Conservation (phyloP, 1,284 basidiomycete species). For the Leucoagaricus sp. region DNA sequence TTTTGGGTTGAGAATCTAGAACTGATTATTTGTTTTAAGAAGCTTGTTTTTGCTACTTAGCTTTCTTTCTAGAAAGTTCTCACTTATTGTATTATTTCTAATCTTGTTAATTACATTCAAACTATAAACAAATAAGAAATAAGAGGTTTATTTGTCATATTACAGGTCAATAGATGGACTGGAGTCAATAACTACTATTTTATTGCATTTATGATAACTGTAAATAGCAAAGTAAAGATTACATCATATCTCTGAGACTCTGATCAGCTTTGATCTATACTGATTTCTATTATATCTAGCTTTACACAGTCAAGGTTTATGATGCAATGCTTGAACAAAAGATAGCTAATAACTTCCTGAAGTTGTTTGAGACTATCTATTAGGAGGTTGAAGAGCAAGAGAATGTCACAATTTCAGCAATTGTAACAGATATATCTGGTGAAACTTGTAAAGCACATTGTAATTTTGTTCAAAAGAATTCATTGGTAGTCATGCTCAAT, state of each 20-base stretch:
- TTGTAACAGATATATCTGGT: slow-evolving; percentile 39
- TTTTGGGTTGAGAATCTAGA: slow-evolving; percentile 35
- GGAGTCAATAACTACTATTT: slow-evolving; percentile 30
- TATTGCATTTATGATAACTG: slow-evolving; percentile 26
- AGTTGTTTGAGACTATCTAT: slow-evolving; percentile 23
- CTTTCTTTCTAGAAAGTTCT: slow-evolving; percentile 16
- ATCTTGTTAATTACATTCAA: slow-evolving; percentile 7
- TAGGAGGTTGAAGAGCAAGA: slow-evolving; percentile 23
- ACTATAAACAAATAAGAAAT: background rate
- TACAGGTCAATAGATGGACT: slow-evolving; percentile 34
- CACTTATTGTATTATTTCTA: slow-evolving; percentile 12
- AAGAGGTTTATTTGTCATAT: slow-evolving; percentile 13
- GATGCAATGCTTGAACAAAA: slow-evolving; percentile 32
- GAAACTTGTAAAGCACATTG: slow-evolving; percentile 32
- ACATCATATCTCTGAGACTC: background rate
- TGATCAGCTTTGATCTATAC: background rate
- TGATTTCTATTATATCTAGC: slow-evolving; percentile 16
- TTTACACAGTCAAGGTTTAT: slow-evolving; percentile 29
- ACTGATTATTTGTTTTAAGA: slow-evolving; percentile 23
- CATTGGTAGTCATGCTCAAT: slow-evolving; percentile 31
- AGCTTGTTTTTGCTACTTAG: slow-evolving; percentile 22
- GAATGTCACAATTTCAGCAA: slow-evolving; percentile 28
- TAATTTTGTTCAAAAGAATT: slow-evolving; percentile 23
- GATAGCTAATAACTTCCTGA: slow-evolving; percentile 31
- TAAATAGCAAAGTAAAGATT: background rate